Evolutionary conservation across 257 asterid genomes (phyloP), one percentile per base, ranked within the genome.

Genomic region (Salvia miltiorrhiza): DNA sequence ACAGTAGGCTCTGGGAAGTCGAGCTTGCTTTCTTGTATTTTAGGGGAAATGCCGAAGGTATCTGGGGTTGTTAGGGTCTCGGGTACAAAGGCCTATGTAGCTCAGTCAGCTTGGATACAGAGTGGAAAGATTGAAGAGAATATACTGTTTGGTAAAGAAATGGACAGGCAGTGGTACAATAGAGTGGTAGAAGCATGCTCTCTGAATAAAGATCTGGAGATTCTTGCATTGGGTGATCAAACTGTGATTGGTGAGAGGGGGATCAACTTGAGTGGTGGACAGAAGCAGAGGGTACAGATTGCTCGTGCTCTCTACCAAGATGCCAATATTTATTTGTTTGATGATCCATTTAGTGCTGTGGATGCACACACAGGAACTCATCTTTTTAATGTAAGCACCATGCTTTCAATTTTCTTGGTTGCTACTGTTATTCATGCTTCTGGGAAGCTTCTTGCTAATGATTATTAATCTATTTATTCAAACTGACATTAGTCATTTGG

Each of bases 321-420:
- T 70, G 95, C 93, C 3, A 91, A 88, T 41, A 79, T 93, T 35
- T 93, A 88, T 77, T 73, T 93, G 56, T 88, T 90, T 58, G 99
- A 93, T 73, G 99, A 90, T 78, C 99, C 97, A 1, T 93, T 93
- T 45, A 93, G 97, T 76, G 97, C 93, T 43, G 96, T 93, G 26
- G 97, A 90, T 90, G 97, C 96, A 60, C 97, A 93, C 71, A 93
- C 97, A 2, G 95, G 97, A 73, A 80, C 81, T 59, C 95, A 87
- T 84, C 83, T 93, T 62, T 90, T 93, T 73, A 87, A 84, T 64
- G 98, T 93, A 81, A 87, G 77, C 37, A 56, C 43, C 14, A 47
- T 10, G 5, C 16, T 47, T 47, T 26, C 13, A 16, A n/a, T 20
- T 58, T 44, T 32, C 70, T 32, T 55, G 45, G n/a, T 44, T 62